Base-by-base conservation (phyloP, 805 yeast genomes). In the Komagataella ulmi region DNA sequence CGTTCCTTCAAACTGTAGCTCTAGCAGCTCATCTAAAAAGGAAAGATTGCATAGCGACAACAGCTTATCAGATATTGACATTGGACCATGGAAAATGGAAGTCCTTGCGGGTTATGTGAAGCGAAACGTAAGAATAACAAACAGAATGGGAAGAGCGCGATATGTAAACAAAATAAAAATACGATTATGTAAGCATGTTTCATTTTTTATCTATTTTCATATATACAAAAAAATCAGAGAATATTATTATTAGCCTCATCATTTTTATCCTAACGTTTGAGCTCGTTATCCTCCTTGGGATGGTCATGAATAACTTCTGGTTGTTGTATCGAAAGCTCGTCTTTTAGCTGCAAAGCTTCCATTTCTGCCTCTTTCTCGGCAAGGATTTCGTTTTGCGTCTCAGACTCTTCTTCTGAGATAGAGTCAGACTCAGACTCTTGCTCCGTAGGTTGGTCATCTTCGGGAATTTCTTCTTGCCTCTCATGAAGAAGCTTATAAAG, bases 401-500 rank as follows among this genome's bases (percentile, higher is more conserved):
- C 40, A 30, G 14, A 7, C 24, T 17, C 47, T 49, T 49, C 51
- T 40, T 40, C 17, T 40, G 17, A 12, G 5, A 44, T 14, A 14
- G 17, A 10, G 3, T 24, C 18, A 7, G 19, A 7, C 17, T 24
- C 18, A 7, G 19, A 17, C 17, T 44, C 19, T 24, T n/a, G 45
- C n/a, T 36, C 49, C 19, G 40, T 14, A 6, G 2, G 49, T 17
- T n/a, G 17, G 6, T 52, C 50, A 7, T 18, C 48, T n/a, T 49
- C 49, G 3, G 30, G 14, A 14, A 45, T 18, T 7, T 51, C 52
- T 4, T 50, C 47, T 7, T 44, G 30, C 12, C n/a, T 23, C 23
- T 49, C 48, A 17, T 12, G 24, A 7, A 36, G 53, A 36, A 67
- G 55, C 53, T 57, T 63, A 58, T 64, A 67, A 10, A 67, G 54